Conservation (phyloP, 345 rosid species). For the Hibiscus syriacus region DNA sequence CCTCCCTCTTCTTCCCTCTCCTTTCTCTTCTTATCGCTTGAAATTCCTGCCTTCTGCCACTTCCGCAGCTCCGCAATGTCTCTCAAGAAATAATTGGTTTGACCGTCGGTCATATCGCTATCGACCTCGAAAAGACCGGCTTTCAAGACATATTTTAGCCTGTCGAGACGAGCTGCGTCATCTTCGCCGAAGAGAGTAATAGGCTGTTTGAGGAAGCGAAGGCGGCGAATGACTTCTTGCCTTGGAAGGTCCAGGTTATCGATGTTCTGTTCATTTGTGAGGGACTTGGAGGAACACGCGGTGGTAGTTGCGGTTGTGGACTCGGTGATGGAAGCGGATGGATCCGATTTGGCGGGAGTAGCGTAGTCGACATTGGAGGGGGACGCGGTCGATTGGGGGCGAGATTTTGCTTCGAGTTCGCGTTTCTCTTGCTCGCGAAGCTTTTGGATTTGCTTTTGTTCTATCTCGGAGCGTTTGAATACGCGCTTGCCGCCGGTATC, state of each 20-base stretch:
- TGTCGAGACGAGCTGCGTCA: neutral
- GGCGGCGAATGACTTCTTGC: neutral
- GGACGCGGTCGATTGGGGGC: slow-evolving; percentile 33
- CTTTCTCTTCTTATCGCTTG: slow-evolving; percentile 72
- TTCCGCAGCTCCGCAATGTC: slow-evolving; percentile 87
- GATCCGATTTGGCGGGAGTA: slow-evolving; percentile 21
- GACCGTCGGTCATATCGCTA: neutral
- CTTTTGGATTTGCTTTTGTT: slow-evolving; percentile 76
- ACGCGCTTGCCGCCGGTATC: slow-evolving; percentile 71
- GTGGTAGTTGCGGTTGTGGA: neutral
- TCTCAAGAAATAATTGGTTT: slow-evolving; percentile 30
- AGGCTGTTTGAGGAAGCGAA: neutral
- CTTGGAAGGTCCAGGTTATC: neutral
- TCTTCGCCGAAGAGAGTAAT: neutral
- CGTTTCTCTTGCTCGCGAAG: slow-evolving; percentile 81
- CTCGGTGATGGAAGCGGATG: slow-evolving; percentile 16
- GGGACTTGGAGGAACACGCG: neutral
- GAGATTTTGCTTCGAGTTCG: slow-evolving; percentile 78
- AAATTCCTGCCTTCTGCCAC: slow-evolving; percentile 79
- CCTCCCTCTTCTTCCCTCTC: slow-evolving; percentile 71
- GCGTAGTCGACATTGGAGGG: slow-evolving; percentile 18
- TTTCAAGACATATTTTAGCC: neutral
- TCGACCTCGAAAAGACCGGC: neutral
- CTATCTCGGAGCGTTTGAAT: slow-evolving; percentile 86
- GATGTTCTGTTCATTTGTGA: neutral